Evolutionary conservation across 1,284 basidiomycete genomes (phyloP), one percentile per base, ranked within the genome.

Genomic region (Sporisorium sorghi): DNA sequence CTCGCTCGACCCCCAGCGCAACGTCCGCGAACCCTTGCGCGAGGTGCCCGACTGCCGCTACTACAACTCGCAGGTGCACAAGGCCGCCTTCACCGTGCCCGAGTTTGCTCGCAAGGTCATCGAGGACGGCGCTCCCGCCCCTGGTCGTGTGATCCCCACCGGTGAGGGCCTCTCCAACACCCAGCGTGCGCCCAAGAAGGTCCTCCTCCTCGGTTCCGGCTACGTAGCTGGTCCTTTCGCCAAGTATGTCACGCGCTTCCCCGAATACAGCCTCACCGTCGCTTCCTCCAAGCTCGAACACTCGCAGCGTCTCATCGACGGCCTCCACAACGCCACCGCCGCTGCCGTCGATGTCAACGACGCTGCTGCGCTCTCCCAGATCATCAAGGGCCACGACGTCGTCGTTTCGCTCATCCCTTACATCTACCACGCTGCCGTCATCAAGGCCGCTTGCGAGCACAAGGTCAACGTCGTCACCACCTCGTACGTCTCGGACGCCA

Each of bases 331-430:
- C 70, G 90, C 91, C 14, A 86, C 86, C 3, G 90, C 90, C 14
- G 88, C 92, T 77, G 91, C 93, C 19, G 89, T 99, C 69, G 94
- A 99, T 83, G 95, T 95, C 54, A 89, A 88, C 80, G 87, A 91
- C 78, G 85, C 89, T 37, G 86, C 88, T 17, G 91, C 90, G 5
- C 91, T 99, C 50, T 92, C 94, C 78, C 87, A 88, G 40, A 90
- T 90, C 50, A 89, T 99, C 71, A 92, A 91, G 47, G 90, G 89
- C 54, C 90, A 94, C 86, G 94, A 99, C 86, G 89, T 98, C 64
- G 94, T 99, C 84, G 92, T 99, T 83, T 97, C 93, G 35, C 90
- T 99, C 83, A 94, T 99, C 75, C 97, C 97, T 9, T 99, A 98
- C 88, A 94, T 91, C 62, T 88, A 91, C 88, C 96, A 99, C 85